Conservation (phyloP, 192 early-diverging fungal species). For the Podochytrium sp. region DNA sequence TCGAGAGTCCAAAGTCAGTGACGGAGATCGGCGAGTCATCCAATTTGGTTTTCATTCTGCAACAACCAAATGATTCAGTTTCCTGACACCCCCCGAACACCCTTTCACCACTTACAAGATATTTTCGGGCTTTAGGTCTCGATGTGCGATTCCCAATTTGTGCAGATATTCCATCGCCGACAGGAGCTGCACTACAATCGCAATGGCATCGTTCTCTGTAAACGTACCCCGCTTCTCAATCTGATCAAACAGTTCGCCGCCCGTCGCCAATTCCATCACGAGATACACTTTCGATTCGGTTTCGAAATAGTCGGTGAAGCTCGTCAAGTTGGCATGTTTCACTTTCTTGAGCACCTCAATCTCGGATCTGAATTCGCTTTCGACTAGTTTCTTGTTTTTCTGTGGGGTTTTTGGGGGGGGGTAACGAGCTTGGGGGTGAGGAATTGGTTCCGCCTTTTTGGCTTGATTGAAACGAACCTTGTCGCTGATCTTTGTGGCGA, state of each 20-base stretch:
- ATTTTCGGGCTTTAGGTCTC: slow-evolving; percentile 64
- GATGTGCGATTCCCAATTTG: slow-evolving; percentile 45
- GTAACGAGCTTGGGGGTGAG: neutral
- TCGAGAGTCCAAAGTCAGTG: slow-evolving; percentile 79
- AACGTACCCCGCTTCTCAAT: slow-evolving; percentile 55
- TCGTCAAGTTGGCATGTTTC: slow-evolving; percentile 47
- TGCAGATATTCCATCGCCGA: slow-evolving; percentile 56
- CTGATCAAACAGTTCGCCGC: slow-evolving; percentile 63
- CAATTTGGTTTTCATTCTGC: slow-evolving; percentile 1
- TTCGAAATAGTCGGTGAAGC: slow-evolving; percentile 48
- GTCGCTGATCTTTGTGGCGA: slow-evolving; percentile 77
- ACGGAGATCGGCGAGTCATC: slow-evolving; percentile 30
- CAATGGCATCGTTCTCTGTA: slow-evolving; percentile 54
- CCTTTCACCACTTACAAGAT: slow-evolving; percentile 37
- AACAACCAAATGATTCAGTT: too few species aligned
- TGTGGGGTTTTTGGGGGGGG: too few species aligned
- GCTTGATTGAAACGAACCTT: slow-evolving; percentile 49
- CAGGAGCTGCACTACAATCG: slow-evolving; percentile 50
- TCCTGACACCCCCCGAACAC: neutral
- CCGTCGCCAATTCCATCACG: slow-evolving; percentile 55
- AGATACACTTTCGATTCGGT: slow-evolving; percentile 43
- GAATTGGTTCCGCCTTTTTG: neutral
- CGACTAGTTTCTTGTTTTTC: slow-evolving; percentile 43
- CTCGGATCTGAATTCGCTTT: slow-evolving; percentile 66
- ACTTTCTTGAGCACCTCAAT: slow-evolving; percentile 71